Percentiles rank a stretch among this genome's conserved stretches.
Evolutionary conservation across 352 stramenopile species (phyloP).

Genomic region (Pythium monospermum): DNA sequence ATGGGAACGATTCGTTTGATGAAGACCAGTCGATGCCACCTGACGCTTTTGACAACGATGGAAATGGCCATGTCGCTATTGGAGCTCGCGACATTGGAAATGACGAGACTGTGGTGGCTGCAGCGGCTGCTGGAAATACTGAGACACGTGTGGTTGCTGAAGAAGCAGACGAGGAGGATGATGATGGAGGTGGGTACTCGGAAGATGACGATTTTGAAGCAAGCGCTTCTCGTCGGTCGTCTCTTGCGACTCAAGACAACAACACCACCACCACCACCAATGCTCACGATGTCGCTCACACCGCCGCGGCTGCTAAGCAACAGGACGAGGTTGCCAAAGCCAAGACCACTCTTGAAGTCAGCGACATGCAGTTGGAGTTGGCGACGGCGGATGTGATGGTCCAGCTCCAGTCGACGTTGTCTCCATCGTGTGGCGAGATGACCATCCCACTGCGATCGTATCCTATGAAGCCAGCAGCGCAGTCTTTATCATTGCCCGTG

Average conservation of each 20-base stretch:
- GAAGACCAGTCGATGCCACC: not conserved
- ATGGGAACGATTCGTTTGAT: not conserved
- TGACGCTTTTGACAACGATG: too few relatives aligned
- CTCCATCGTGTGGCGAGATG: too few relatives aligned
- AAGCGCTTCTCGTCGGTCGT: not conserved
- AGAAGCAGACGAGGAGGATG: not conserved
- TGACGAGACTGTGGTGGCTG: too few relatives aligned
- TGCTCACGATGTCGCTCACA: not conserved
- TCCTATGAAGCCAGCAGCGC: not conserved
- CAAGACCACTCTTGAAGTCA: too few relatives aligned
- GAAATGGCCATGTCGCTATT: too few relatives aligned
- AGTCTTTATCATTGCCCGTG: slow-evolving; percentile 17
- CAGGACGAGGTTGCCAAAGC: too few relatives aligned
- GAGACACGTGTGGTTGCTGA: too few relatives aligned
- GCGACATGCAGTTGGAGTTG: too few relatives aligned
- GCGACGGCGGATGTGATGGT: too few relatives aligned
- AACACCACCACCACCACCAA: not conserved
- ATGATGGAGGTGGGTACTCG: not conserved
- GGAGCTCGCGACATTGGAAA: not conserved
- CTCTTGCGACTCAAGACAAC: not conserved
- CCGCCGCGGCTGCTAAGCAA: not conserved
- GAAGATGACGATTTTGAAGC: not conserved
- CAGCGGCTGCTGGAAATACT: too few relatives aligned
- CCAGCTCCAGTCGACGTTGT: too few relatives aligned
- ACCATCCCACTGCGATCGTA: too few relatives aligned